These are phyloP conservation scores for Aspergillus piperis DNA, from an alignment of 2,329 filamentous ascomycete species.

Conservation along the genomic window DNA sequence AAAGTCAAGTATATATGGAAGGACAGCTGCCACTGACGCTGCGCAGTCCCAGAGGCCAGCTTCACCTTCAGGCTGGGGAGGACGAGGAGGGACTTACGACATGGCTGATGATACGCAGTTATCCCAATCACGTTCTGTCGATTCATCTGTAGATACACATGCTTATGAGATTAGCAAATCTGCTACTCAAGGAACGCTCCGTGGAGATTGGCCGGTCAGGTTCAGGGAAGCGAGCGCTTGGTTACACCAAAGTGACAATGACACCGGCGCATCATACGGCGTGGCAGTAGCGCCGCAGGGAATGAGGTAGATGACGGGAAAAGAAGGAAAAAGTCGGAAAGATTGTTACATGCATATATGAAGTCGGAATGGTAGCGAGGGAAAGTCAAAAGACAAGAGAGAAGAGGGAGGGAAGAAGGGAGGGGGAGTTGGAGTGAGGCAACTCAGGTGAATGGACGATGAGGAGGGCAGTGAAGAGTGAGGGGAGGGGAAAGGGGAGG, in stretches of 20 bases:
- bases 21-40: neutral
- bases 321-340: constrained; percentile 16
- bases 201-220: constrained; percentile 32
- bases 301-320: constrained; percentile 21
- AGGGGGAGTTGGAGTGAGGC: neutral
- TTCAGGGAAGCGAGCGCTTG: constrained; percentile 30
- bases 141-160: constrained; percentile 45
- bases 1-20: constrained; percentile 3
- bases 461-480: neutral
- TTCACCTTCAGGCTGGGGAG: constrained; percentile 12
- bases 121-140: constrained; percentile 38
- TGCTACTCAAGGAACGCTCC: constrained; percentile 33
- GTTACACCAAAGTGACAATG: constrained; percentile 41
- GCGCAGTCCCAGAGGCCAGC: constrained; percentile 1
- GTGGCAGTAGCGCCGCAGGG: constrained; percentile 32
- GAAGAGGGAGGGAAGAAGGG: constrained; percentile 1
- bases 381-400: constrained; percentile 10
- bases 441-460: constrained; percentile 1
- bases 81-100: constrained; percentile 41
- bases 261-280: constrained; percentile 40
- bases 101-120: constrained; percentile 38
- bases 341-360: constrained; percentile 25
- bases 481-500: neutral
- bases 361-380: constrained; percentile 17
- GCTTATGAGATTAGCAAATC: constrained; percentile 38